phyloP scores from a whole-genome alignment of 2,329 filamentous ascomycete genomes.

The Cercospora sesami region DNA sequence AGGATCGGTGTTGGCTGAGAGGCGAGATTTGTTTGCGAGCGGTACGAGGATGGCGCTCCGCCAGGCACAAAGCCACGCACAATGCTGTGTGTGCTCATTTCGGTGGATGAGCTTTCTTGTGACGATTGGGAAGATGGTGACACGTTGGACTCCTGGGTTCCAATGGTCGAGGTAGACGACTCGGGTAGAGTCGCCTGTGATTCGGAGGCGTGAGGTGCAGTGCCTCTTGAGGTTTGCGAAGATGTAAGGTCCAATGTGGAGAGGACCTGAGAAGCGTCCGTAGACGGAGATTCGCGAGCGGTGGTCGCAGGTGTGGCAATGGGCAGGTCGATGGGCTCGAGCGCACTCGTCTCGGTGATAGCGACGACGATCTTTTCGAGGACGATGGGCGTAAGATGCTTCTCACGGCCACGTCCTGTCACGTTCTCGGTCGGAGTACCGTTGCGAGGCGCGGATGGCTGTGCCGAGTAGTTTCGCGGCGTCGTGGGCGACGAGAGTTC shows the following conservation, averaged over 20 bases:
- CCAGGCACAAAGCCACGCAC: slow-evolving; percentile 85
- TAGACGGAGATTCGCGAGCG: slow-evolving; percentile 24
- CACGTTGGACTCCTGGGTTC: slow-evolving; percentile 42
- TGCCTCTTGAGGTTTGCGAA: slow-evolving; percentile 40
- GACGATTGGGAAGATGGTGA: slow-evolving; percentile 45
- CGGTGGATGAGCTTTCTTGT: slow-evolving; percentile 65
- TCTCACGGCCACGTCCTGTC: slow-evolving; percentile 71
- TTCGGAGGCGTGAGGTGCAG: slow-evolving; percentile 16
- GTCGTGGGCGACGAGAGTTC: slow-evolving; percentile 53
- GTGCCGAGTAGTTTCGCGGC: slow-evolving; percentile 55
- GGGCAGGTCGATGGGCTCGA: slow-evolving; percentile 57
- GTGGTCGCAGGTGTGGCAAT: slow-evolving; percentile 27
- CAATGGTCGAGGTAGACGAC: slow-evolving; percentile 60
- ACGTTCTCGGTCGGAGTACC: slow-evolving; percentile 63
- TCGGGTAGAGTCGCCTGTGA: slow-evolving; percentile 45
- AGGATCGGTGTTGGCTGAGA: slow-evolving; percentile 61
- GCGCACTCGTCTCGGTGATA: slow-evolving; percentile 78
- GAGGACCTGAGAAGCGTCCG: slow-evolving; percentile 38
- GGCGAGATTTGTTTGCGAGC: slow-evolving; percentile 59
- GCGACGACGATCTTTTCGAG: slow-evolving; percentile 92
- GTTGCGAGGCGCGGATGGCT: slow-evolving; percentile 68
- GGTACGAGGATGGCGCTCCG: slow-evolving; percentile 67
- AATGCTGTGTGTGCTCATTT: slow-evolving; percentile 65
- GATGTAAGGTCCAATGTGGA: slow-evolving; percentile 37
- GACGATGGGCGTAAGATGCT: slow-evolving; percentile 89